Conservation (phyloP, 768 basidiomycete species). For the Coprinellus aureogranulatus region DNA sequence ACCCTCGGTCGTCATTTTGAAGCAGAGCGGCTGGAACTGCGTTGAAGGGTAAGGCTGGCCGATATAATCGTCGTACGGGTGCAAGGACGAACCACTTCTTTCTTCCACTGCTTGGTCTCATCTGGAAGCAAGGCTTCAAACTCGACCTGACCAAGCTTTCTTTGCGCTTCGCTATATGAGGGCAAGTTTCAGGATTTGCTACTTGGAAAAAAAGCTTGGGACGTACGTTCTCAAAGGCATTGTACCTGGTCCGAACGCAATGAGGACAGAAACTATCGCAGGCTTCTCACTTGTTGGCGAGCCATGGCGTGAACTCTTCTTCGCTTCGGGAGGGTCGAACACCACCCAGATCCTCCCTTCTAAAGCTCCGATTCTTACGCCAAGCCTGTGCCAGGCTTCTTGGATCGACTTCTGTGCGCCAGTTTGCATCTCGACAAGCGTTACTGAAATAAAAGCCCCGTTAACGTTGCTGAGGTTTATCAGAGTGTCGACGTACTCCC, state of each 20-base stretch:
- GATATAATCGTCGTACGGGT: neutral
- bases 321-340: neutral
- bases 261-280: neutral
- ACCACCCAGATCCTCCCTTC: neutral
- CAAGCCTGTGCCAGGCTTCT: neutral
- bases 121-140: neutral
- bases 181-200: neutral
- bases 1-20: neutral
- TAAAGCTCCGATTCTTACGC: neutral
- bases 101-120: neutral
- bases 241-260: neutral
- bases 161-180: neutral
- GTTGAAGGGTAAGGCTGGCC: neutral
- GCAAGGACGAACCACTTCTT: neutral
- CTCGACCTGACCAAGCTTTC: neutral
- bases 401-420: neutral
- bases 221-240: neutral
- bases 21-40: neutral
- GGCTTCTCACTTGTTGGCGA: no score
- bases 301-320: no score
- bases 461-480: neutral
- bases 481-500: neutral
- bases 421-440: neutral
- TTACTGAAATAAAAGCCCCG: neutral
- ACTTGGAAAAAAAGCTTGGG: neutral